Base-by-base conservation (phyloP, 2,329 filamentous ascomycete genomes). In the Apiospora kogelbergensis region DNA sequence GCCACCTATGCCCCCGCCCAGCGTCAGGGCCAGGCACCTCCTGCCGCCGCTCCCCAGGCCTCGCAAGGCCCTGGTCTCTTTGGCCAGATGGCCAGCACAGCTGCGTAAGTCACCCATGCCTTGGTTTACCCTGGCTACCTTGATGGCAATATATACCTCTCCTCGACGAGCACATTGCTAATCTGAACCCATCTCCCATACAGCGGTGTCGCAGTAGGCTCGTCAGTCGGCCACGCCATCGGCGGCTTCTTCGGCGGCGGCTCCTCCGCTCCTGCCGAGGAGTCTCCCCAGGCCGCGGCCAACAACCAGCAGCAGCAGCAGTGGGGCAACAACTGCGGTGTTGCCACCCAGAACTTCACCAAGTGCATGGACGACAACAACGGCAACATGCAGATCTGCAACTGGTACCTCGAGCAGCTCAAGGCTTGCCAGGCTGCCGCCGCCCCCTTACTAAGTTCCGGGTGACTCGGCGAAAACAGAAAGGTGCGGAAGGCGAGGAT, bases 361-460 rank as follows among this genome's bases (percentile, higher is more conserved):
- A 92, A 91, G 85, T 99, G 96, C 88, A 92, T 99, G 91, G 95
- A 98, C 81, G 93, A 98, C 79, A 92, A 99, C 82, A 85, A 90
- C 79, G 96, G 96, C 75, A 94, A 96, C 84, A 90, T 99, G 91
- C 91, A 92, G 79, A 97, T 98, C 79, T 99, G 96, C 85, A 92
- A 93, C 74, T 99, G 95, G 95, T 99, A 99, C 82, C 85, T 99
- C 76, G 96, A 99, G 81, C 95, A 99, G 88, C 87, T 99, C 82
- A 95, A 95, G 87, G 92, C 93, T 68, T 95, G 93, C 87, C 93
- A 95, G 86, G 84, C 88, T 73, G 92, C 93, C 75, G 91, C 93
- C 68, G 89, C 85, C 81, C 89, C 89, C 85, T 76, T 93, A 93
- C 84, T 93, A 89, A 79, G 44, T 15, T 5, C 15, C 0, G 6